phyloP scores from a whole-genome alignment of 495 filamentous ascomycete genomes.

The Terfezia claveryi region DNA sequence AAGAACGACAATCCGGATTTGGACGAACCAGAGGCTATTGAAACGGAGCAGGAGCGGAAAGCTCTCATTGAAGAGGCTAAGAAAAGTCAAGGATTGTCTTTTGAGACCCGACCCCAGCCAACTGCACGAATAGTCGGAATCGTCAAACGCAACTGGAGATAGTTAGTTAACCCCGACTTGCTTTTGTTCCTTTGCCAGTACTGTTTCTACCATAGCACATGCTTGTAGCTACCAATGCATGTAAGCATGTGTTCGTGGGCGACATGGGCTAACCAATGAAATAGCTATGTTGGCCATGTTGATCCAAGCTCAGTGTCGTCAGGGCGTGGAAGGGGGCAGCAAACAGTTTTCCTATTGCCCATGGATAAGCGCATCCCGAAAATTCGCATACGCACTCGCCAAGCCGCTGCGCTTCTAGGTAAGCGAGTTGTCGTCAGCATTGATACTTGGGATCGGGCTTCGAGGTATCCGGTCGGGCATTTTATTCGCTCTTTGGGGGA shows the following conservation, averaged over 20 bases:
- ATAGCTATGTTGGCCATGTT: conserved; percentile 60
- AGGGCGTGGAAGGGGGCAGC: conserved; percentile 56
- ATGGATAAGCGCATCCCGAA: conserved; percentile 97
- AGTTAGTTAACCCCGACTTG: conserved; percentile 25
- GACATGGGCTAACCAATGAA: neutral
- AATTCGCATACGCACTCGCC: conserved; percentile 75
- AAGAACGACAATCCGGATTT: conserved; percentile 86
- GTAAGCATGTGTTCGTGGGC: neutral
- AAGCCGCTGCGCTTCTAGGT: conserved; percentile 66
- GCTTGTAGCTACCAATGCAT: neutral
- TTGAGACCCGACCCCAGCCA: conserved; percentile 64
- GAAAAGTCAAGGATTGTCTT: conserved; percentile 53
- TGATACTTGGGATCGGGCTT: conserved; percentile 83
- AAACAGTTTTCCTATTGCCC: conserved; percentile 79
- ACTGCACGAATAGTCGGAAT: conserved; percentile 85
- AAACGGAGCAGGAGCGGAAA: conserved; percentile 65
- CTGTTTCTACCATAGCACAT: neutral
- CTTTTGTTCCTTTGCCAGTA: neutral
- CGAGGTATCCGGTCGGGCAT: conserved; percentile 77
- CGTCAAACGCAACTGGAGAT: conserved; percentile 86
- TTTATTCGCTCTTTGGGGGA: conserved; percentile 86
- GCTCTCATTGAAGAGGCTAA: conserved; percentile 79
- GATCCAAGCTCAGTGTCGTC: conserved; percentile 62
- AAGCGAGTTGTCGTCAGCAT: conserved; percentile 90
- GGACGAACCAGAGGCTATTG: conserved; percentile 39